These are phyloP conservation scores for Pinus albicaulis DNA, from an alignment of 75 land plant species.

Conservation along the genomic window DNA sequence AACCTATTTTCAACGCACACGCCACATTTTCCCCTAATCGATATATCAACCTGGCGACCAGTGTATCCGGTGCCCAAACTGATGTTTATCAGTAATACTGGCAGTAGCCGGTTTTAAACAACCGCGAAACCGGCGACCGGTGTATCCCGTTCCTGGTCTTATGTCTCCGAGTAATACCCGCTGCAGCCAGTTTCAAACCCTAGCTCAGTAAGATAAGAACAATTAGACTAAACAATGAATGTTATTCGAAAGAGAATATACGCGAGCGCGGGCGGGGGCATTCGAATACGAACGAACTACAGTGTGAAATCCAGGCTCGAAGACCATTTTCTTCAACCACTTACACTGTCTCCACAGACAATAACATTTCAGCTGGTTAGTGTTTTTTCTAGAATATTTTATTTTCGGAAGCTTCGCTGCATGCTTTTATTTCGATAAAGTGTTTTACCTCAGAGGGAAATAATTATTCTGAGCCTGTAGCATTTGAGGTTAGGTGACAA, in stretches of 20 bases:
- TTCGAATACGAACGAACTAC: neutral
- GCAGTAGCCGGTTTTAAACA: too few species aligned
- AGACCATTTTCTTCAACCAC: too few species aligned
- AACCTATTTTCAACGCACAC: too few species aligned
- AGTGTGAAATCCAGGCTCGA: too few species aligned
- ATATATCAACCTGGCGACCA: too few species aligned
- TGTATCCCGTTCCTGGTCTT: neutral
- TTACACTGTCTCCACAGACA: neutral
- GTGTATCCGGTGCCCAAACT: too few species aligned
- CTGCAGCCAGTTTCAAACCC: conserved; percentile 3
- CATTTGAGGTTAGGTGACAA: neutral
- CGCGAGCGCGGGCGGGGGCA: neutral
- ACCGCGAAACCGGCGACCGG: too few species aligned
- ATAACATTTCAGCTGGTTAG: neutral
- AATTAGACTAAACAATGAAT: neutral
- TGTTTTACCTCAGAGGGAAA: neutral
- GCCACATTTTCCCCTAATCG: too few species aligned
- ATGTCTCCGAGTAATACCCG: neutral
- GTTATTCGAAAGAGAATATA: neutral
- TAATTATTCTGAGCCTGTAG: neutral
- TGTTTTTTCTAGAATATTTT: neutral
- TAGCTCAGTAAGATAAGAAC: neutral
- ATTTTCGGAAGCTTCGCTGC: neutral
- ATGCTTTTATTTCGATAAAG: neutral
- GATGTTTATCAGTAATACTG: too few species aligned